These are phyloP conservation scores for Earliella scabrosa DNA, from an alignment of 1,284 basidiomycete species.

Conservation along the genomic window DNA sequence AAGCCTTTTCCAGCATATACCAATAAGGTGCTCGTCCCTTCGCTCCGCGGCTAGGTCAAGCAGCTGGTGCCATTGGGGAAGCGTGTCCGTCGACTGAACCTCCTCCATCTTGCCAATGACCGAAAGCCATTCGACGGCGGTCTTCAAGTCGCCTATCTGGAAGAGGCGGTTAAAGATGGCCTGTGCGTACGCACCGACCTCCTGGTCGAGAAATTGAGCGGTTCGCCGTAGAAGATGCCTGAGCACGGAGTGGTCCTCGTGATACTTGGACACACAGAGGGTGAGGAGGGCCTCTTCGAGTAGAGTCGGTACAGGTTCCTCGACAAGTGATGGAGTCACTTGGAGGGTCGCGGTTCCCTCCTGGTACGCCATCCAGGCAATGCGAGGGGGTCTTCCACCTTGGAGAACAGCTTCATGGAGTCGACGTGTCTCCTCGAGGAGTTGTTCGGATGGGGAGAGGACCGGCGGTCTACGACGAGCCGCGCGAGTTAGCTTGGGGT, in stretches of 20 bases:
- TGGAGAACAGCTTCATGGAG: background rate
- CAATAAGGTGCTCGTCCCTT: constrained; percentile 5
- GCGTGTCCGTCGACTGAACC: constrained; percentile 41
- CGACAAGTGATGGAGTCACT: background rate
- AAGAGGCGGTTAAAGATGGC: constrained; percentile 19
- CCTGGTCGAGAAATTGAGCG: background rate
- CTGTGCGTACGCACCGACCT: constrained; percentile 19
- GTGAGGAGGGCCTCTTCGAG: constrained; percentile 5
- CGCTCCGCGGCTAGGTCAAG: constrained; percentile 43
- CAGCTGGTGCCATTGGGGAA: constrained; percentile 47
- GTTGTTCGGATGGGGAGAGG: background rate
- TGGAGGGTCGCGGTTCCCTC: background rate
- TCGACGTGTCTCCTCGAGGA: background rate
- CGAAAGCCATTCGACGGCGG: constrained; percentile 47
- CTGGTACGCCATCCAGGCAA: background rate
- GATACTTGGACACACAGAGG: constrained; percentile 1
- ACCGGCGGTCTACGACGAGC: background rate
- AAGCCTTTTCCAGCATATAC: constrained; percentile 12
- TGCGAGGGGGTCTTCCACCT: background rate
- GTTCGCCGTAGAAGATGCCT: background rate
- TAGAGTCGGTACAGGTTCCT: background rate
- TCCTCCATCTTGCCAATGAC: constrained; percentile 46
- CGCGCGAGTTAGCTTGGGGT: background rate
- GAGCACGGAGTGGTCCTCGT: constrained; percentile 1
- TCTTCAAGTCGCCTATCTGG: background rate